phyloP scores from a whole-genome alignment of 2,329 filamentous ascomycete genomes.

The Alternaria longipes region DNA sequence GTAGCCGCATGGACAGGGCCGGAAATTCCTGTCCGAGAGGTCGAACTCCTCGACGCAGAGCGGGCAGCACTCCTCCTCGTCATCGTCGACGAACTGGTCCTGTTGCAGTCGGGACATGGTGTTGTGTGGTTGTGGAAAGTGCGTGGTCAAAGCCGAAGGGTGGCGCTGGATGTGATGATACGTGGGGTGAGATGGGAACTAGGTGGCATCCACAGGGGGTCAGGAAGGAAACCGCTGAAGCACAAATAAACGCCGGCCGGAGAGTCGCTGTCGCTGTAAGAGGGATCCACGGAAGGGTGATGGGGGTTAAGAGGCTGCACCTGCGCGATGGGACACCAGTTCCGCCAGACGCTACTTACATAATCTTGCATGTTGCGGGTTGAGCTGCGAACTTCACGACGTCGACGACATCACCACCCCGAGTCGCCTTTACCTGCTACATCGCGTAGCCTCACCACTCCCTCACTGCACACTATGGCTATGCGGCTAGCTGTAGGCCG shows the following conservation, averaged over 20 bases:
- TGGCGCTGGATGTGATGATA: constrained; percentile 36
- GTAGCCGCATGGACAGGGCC: constrained; percentile 96
- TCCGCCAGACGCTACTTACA: constrained; percentile 25
- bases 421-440: constrained; percentile 31
- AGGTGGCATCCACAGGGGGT: constrained; percentile 9
- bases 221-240: constrained; percentile 30
- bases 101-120: constrained; percentile 60
- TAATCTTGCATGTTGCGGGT: constrained; percentile 22
- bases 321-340: constrained; percentile 28
- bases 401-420: constrained; percentile 39
- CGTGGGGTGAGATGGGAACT: constrained; percentile 15
- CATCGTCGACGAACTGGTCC: constrained; percentile 65
- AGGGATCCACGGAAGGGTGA: constrained; percentile 36
- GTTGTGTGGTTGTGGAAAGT: constrained; percentile 6
- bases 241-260: constrained; percentile 46
- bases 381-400: constrained; percentile 27
- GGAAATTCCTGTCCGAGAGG: constrained; percentile 95
- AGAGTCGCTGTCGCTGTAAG: constrained; percentile 24
- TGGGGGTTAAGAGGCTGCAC: constrained; percentile 36
- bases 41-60: constrained; percentile 99
- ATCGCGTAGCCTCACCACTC: constrained; percentile 34
- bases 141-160: constrained; percentile 26
- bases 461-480: constrained; percentile 48
- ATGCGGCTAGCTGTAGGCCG: constrained; percentile 52
- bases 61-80: constrained; percentile 72